Percentiles rank a stretch among this genome's conserved stretches.
Conservation (phyloP, 2,329 filamentous ascomycete species). For the Triangularia setosa region DNA sequence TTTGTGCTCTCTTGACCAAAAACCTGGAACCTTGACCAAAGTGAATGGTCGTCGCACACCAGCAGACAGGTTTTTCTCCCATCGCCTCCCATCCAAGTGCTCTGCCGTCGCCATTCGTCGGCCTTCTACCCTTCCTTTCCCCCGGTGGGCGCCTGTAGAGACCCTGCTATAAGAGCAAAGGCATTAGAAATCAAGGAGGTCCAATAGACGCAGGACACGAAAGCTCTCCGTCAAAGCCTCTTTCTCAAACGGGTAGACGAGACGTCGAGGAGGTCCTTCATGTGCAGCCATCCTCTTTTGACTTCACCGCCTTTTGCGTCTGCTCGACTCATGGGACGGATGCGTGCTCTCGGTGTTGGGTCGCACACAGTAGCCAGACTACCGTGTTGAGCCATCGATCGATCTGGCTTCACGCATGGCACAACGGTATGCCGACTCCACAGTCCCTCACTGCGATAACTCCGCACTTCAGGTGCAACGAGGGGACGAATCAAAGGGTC, state of each 20-base stretch:
- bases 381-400: background rate
- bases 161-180: background rate
- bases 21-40: background rate
- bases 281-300: background rate
- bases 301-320: background rate
- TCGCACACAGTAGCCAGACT: background rate
- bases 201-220: background rate
- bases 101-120: background rate
- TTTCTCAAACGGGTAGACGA: background rate
- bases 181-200: background rate
- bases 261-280: background rate
- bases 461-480: background rate
- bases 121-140: background rate
- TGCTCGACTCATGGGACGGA: background rate
- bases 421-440: background rate
- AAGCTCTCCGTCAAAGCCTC: background rate
- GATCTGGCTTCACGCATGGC: background rate
- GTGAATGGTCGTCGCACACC: background rate
- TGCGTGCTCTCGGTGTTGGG: background rate
- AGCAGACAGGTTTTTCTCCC: background rate
- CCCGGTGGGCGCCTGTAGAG: background rate
- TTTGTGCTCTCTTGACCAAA: background rate
- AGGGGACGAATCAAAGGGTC: too few species aligned
- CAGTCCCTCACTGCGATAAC: background rate
- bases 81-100: background rate